Evolutionary conservation across 2,329 filamentous ascomycete species (phyloP), one percentile per base, ranked within the genome.

Genomic region (Fusarium incarnatum): DNA sequence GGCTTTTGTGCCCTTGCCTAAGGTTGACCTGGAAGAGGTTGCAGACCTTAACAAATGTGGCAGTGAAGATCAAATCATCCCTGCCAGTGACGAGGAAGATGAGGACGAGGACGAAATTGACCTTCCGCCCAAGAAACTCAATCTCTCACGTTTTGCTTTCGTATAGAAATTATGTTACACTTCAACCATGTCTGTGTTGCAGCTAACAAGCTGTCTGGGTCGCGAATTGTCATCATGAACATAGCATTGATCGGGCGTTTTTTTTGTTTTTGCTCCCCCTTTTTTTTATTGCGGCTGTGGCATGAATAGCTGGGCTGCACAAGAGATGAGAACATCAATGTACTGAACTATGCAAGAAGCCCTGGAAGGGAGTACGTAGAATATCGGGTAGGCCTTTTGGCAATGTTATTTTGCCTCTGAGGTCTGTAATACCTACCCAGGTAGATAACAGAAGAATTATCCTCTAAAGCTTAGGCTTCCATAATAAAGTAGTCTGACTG

Each of bases 1-100:
- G 5, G 81, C 86, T 0, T 86, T 86, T 70, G 81, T 89, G 8
- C 85, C 87, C 0, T 78, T 89, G 11, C 87, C 87, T 2, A 85
- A 82, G 60, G 86, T 86, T 4, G 85, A 88, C 67, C 64, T 87
- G 27, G 79, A 79, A 10, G 87, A 89, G 70, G 81, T 88, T 6
- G 84, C 84, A 70, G 83, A 85, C 3, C 75, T 88, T 44, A 86
- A 87, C 70, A 75, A 72, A 55, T 76, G 75, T 52, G 87, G 87
- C 16, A 89, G 87, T 71, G 87, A 89, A 73, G 87, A 89, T 60
- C 81, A 87, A 57, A 83, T 89, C 65, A 77, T 86, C 16, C 83
- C 84, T 27, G 85, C 85, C 74, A 87, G 85, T 64, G 84, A 86
- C 62, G 83, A 72, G 20, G 85, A 86, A 57, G 80, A 81, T 20